Conservation (phyloP, 495 filamentous ascomycete genomes). For the Tuber melanosporum region DNA sequence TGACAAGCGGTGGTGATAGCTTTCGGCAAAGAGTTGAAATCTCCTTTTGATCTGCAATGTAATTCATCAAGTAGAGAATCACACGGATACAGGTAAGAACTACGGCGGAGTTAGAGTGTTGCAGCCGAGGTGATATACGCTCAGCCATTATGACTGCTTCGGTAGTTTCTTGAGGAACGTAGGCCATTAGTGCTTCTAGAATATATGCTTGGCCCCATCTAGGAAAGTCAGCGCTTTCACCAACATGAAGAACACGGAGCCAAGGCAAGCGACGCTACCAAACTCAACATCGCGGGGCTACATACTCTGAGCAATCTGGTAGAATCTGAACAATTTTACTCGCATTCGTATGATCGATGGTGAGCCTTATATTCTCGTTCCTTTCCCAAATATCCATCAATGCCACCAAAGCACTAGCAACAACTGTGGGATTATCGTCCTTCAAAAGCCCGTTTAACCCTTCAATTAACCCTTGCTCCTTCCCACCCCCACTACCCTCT, state of each 20-base stretch:
- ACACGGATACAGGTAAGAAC: conserved; percentile 94
- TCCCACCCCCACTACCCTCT: conserved; percentile 48
- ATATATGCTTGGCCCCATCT: conserved; percentile 99
- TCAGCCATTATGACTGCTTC: conserved; percentile 89
- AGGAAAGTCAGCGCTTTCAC: conserved; percentile 40
- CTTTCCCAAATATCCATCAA: conserved; percentile 98
- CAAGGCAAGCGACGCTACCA: neutral
- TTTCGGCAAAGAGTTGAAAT: conserved; percentile 84
- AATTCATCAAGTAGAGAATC: conserved; percentile 97
- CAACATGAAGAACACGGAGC: neutral
- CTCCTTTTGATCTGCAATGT: conserved; percentile 89
- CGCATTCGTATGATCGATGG: conserved; percentile 93
- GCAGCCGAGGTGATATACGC: conserved; percentile 84
- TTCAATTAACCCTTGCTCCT: conserved; percentile 71
- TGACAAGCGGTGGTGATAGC: conserved; percentile 90
- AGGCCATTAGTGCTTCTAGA: conserved; percentile 94
- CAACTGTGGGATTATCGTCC: conserved; percentile 95
- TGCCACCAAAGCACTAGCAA: conserved; percentile 83
- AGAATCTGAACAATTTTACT: conserved; percentile 96
- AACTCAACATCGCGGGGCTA: conserved; percentile 16
- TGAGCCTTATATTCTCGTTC: conserved; percentile 93
- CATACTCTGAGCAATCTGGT: conserved; percentile 93
- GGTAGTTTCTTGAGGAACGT: conserved; percentile 82
- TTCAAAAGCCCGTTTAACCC: conserved; percentile 79
- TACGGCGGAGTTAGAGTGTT: conserved; percentile 93